A percentile compares a stretch with the other conserved stretches of the same genome.
Evolutionary conservation across 352 stramenopile species (phyloP).

Genomic region (Pythium diclinum): DNA sequence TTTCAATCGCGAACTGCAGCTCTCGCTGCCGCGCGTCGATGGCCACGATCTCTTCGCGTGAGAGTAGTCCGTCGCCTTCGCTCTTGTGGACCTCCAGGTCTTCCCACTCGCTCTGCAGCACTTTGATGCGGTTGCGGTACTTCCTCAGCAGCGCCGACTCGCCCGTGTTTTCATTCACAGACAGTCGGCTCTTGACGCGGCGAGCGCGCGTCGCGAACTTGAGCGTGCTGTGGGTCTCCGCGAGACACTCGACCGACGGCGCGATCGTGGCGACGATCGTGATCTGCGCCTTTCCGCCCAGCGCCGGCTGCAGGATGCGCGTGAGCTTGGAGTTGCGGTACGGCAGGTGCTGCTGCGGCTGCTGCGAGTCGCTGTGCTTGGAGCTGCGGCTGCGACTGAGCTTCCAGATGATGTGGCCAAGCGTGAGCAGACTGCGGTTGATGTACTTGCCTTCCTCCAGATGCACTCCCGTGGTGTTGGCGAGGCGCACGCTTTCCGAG

Average conservation of each 20-base stretch:
- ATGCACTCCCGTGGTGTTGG: slow-evolving; percentile 73
- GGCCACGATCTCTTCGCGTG: slow-evolving; percentile 19
- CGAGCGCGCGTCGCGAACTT: slow-evolving; percentile 95
- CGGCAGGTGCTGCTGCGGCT: slow-evolving; percentile 81
- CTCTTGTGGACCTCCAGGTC: slow-evolving; percentile 48
- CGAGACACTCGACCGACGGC: slow-evolving; percentile 90
- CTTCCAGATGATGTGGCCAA: slow-evolving; percentile 94
- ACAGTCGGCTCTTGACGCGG: slow-evolving; percentile 89
- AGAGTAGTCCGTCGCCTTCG: not conserved
- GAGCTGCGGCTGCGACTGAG: slow-evolving; percentile 48
- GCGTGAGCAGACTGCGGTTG: slow-evolving; percentile 89
- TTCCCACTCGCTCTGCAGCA: slow-evolving; percentile 65
- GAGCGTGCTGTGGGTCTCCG: slow-evolving; percentile 94
- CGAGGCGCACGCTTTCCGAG: slow-evolving; percentile 81
- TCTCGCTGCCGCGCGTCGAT: slow-evolving; percentile 64
- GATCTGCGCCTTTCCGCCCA: slow-evolving; percentile 95
- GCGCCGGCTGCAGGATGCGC: slow-evolving; percentile 94
- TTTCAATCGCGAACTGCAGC: slow-evolving; percentile 76
- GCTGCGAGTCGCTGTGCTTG: slow-evolving; percentile 22
- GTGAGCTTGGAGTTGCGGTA: slow-evolving; percentile 99
- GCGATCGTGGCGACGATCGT: slow-evolving; percentile 97
- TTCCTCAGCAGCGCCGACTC: slow-evolving; percentile 65
- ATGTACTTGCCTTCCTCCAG: slow-evolving; percentile 88
- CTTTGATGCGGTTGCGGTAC: slow-evolving; percentile 61
- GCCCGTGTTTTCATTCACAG: slow-evolving; percentile 85